phyloP scores from a whole-genome alignment of 768 basidiomycete species.

The Xanthoconium stramineum region DNA sequence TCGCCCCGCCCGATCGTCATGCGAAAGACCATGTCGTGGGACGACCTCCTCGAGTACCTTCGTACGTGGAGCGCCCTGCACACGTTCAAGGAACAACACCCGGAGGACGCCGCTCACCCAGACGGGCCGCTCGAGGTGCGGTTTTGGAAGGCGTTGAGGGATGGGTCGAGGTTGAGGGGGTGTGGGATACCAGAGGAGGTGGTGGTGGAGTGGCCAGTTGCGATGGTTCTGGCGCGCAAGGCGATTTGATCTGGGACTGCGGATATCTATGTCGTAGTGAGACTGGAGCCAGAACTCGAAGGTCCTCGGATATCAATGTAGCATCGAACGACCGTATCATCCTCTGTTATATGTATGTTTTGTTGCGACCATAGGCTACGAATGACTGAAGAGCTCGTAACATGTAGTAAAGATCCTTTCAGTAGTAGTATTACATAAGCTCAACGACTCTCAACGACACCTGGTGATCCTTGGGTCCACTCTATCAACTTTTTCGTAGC shows the following conservation, averaged over 20 bases:
- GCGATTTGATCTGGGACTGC: not conserved
- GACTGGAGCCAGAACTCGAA: no score
- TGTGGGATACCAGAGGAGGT: constrained; percentile 22
- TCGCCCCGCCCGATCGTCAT: constrained; percentile 41
- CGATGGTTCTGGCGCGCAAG: constrained; percentile 21
- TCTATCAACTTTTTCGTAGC: no score
- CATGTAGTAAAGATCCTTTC: no score
- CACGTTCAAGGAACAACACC: constrained; percentile 60
- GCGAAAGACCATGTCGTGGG: constrained; percentile 59
- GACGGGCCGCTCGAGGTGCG: constrained; percentile 66
- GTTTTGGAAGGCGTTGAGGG: constrained; percentile 55
- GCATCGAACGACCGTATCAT: no score
- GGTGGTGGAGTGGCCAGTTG: constrained; percentile 42
- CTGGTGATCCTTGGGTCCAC: no score
- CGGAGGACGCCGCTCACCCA: constrained; percentile 44
- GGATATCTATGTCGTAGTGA: no score
- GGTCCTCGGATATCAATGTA: no score
- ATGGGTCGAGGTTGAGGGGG: constrained; percentile 17
- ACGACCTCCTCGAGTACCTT: constrained; percentile 63
- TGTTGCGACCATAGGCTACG: no score
- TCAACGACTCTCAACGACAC: no score
- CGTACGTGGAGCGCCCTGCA: constrained; percentile 70
- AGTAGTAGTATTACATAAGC: no score
- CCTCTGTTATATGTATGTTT: no score
- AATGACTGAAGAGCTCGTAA: no score